Evolutionary conservation across 148 eudicot species (phyloP).

Genomic region (Vaccinium myrtillus): DNA sequence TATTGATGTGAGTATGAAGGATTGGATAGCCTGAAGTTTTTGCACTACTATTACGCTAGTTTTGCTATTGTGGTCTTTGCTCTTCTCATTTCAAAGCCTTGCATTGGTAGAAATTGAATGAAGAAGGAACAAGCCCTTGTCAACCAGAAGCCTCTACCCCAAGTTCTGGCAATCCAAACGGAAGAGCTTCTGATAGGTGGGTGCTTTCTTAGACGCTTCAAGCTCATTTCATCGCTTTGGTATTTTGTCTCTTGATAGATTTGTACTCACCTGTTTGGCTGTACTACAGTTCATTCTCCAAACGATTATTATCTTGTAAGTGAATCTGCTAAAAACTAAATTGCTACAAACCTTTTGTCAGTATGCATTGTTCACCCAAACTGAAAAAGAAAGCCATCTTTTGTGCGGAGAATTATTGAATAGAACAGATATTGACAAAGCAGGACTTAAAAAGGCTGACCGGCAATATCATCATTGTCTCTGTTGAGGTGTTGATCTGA

Average conservation of each 20-base stretch:
- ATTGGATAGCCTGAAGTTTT: conserved; percentile 17
- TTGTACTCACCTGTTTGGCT: neutral
- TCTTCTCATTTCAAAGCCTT: conserved; percentile 38
- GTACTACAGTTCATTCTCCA: neutral
- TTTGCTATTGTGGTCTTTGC: conserved; percentile 17
- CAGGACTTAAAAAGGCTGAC: neutral
- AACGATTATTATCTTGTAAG: neutral
- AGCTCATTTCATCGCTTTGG: neutral
- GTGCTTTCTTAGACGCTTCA: conserved; percentile 7
- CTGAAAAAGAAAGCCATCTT: neutral
- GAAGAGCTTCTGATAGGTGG: conserved; percentile 19
- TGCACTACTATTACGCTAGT: conserved; percentile 1
- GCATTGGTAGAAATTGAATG: conserved; percentile 25
- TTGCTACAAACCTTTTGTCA: neutral
- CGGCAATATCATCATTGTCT: neutral
- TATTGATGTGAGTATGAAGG: conserved; percentile 74
- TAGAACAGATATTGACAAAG: neutral
- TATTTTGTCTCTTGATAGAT: neutral
- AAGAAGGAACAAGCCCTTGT: conserved; percentile 8
- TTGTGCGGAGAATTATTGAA: neutral
- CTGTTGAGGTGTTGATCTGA: neutral
- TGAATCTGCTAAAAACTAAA: neutral
- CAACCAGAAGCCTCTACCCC: conserved; percentile 21
- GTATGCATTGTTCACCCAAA: neutral
- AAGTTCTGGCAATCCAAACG: conserved; percentile 19